A percentile compares a stretch with the other conserved stretches of the same genome.
Conservation (phyloP, 768 basidiomycete species). For the Strobilomyces dryophilus region DNA sequence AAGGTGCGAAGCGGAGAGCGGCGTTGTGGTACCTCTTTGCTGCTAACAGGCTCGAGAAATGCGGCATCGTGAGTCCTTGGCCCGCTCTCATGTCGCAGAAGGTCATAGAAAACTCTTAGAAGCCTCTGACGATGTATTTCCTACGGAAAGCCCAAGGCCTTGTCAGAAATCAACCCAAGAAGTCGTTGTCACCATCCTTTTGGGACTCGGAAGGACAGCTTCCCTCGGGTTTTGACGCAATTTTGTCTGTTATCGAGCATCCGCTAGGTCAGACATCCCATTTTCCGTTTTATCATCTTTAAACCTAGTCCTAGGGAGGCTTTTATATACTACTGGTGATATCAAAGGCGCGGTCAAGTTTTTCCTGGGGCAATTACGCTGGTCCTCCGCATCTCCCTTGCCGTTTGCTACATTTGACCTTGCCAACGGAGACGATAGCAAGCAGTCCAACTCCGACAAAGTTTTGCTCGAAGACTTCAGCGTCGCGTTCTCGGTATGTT, state of each 20-base stretch:
- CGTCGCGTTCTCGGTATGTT: slow-evolving; percentile 73
- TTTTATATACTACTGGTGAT: slow-evolving; percentile 90
- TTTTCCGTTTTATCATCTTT: slow-evolving; percentile 4
- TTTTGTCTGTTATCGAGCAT: slow-evolving; percentile 73
- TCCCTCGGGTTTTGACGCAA: slow-evolving; percentile 51
- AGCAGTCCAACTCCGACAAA: slow-evolving; percentile 49
- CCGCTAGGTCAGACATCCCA: slow-evolving; percentile 53
- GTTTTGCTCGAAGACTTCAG: slow-evolving; percentile 85
- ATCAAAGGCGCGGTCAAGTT: slow-evolving; percentile 69
- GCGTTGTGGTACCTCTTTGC: slow-evolving; percentile 78
- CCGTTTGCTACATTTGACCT: slow-evolving; percentile 15
- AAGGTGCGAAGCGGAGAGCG: slow-evolving; percentile 54
- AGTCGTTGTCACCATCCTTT: slow-evolving; percentile 73
- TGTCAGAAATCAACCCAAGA: slow-evolving; percentile 47
- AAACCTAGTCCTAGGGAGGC: slow-evolving; percentile 51
- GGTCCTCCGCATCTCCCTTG: slow-evolving; percentile 29
- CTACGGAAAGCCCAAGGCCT: slow-evolving; percentile 66
- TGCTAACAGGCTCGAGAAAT: slow-evolving; percentile 76
- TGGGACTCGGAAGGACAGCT: slow-evolving; percentile 66
- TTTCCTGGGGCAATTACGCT: slow-evolving; percentile 70
- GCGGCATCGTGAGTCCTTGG: slow-evolving; percentile 65
- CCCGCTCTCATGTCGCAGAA: slow-evolving; percentile 1
- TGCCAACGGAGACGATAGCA: slow-evolving; percentile 21
- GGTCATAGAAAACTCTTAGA: slow-evolving; percentile 40
- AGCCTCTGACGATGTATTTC: slow-evolving; percentile 82